These are phyloP conservation scores for Carex scoparia DNA, from an alignment of 176 grass and related monocot genomes.

Conservation along the genomic window DNA sequence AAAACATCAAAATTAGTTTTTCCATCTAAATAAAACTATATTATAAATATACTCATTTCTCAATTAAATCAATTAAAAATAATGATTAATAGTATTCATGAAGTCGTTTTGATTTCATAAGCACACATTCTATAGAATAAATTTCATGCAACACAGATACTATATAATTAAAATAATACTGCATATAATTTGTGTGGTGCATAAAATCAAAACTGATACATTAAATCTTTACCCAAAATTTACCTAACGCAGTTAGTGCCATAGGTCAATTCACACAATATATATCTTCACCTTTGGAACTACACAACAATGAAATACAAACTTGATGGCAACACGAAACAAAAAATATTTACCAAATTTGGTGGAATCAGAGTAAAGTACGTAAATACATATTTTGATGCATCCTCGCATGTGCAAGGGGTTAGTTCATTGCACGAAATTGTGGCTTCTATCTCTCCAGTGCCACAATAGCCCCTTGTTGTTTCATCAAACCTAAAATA, in stretches of 20 bases:
- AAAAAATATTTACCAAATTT: background rate
- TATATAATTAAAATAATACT: too few species aligned
- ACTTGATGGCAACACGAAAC: background rate
- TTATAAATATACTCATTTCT: too few species aligned
- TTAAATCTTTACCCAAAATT: background rate
- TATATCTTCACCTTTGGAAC: background rate
- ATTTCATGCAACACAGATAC: too few species aligned
- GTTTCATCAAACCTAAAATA: conserved; percentile 2
- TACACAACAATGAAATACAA: background rate
- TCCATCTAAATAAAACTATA: too few species aligned
- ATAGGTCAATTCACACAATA: too few species aligned
- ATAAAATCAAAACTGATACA: too few species aligned
- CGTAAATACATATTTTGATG: conserved; percentile 17
- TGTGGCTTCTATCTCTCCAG: conserved; percentile 18
- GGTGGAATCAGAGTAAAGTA: background rate
- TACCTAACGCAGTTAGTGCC: background rate
- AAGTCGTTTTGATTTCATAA: too few species aligned
- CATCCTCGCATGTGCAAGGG: conserved; percentile 18
- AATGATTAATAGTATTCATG: too few species aligned
- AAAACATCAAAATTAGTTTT: too few species aligned
- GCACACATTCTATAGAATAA: too few species aligned
- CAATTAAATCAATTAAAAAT: too few species aligned
- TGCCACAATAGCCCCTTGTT: conserved; percentile 13
- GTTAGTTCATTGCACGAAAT: background rate
- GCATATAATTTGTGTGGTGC: too few species aligned